Evolutionary conservation across 345 rosid species (phyloP), one percentile per base, ranked within the genome.

Genomic region (Raphanus sativus): DNA sequence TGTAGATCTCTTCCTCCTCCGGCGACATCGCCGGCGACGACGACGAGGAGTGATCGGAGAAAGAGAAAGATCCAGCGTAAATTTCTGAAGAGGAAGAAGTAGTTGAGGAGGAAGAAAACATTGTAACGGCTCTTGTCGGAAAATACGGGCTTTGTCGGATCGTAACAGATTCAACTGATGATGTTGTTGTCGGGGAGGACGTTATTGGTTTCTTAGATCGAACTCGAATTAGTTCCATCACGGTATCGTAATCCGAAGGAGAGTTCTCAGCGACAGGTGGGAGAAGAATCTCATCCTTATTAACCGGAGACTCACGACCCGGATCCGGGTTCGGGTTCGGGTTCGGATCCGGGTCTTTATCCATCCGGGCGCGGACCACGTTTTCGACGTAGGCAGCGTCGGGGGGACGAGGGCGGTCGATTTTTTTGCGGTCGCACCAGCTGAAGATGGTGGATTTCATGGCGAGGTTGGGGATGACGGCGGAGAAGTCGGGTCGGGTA

Each of bases 381-480:
- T 38, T 38, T 38, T 38, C 90, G 1, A 91, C 83, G 4, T 82
- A 70, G 59, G 74, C 70, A 72, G 83, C 85, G 65, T 89, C 92
- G 8, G 86, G 87, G 1, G 87, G 76, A 3, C 71, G 73, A 1
- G 97, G 93, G 2, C 71, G 86, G 3, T 68, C 80, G 11, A 78
- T 0, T 16, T 83, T 79, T 34, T 81, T 58, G 8, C 62, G 74
- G 17, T 82, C 80, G 64, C 93, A 94, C 98, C 98, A 94, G 50
- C 82, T 81, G 45, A 80, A 67, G 74, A 94, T 89, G 28, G 97
- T 77, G 26, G 92, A 81, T 65, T 85, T 90, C 78, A 94, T 84
- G 68, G 90, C 89, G 50, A 88, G 74, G 70, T 94, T 94, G 6
- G 98, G 93, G 64, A 94, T 84, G 11, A 87, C 85, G 9, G 85